These are phyloP conservation scores for Beauveria asiatica DNA, from an alignment of 2,329 filamentous ascomycete genomes.

Conservation along the genomic window DNA sequence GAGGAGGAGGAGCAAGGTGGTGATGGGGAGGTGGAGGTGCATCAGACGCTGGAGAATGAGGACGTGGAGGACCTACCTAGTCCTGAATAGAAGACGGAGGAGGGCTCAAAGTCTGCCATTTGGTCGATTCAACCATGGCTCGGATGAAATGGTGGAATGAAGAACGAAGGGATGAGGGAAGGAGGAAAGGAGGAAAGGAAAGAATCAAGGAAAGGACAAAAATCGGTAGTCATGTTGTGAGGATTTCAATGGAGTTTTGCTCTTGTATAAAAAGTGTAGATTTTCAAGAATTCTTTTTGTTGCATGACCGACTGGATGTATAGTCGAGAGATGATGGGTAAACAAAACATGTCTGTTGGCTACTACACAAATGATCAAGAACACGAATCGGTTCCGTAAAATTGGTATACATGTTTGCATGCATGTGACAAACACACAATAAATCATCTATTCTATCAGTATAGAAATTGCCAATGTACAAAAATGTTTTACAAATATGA, in stretches of 20 bases:
- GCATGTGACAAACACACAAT: no score
- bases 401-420: no score
- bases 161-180: conserved; percentile 11
- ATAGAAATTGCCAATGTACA: no score
- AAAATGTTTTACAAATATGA: no score
- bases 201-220: conserved; percentile 9
- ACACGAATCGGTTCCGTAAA: no score
- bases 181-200: conserved; percentile 6
- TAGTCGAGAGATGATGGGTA: no score
- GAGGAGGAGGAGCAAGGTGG: conserved; percentile 8
- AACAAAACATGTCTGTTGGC: no score
- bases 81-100: conserved; percentile 21
- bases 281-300: no score
- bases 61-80: conserved; percentile 30
- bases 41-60: not conserved
- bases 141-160: conserved; percentile 1
- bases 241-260: not conserved
- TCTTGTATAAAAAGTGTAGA: no score
- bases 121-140: not conserved
- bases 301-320: no score
- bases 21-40: not conserved
- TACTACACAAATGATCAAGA: no score
- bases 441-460: no score
- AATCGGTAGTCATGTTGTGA: not conserved
- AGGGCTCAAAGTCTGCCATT: not conserved